A percentile compares a stretch with the other conserved stretches of the same genome.
Conservation (phyloP, 2,329 filamentous ascomycete genomes). For the Xylaria sp. region DNA sequence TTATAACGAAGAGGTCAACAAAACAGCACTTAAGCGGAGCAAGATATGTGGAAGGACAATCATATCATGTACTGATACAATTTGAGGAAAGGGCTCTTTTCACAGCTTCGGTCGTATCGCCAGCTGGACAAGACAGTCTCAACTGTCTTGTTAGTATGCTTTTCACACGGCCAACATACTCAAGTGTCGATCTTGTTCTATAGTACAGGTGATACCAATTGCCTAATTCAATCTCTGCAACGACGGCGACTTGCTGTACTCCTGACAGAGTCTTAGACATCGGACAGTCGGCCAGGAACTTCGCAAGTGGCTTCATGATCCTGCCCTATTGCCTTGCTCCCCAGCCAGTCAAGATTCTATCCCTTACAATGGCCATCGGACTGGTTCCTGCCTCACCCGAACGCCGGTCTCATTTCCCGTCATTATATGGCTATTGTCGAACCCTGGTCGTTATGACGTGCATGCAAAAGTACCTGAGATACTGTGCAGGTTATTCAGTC, state of each 20-base stretch:
- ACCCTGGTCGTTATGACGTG: conserved; percentile 38
- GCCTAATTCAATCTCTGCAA: conserved; percentile 33
- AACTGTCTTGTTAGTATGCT: conserved; percentile 4
- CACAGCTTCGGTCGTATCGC: conserved; percentile 4
- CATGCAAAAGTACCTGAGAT: conserved; percentile 34
- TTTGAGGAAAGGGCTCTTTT: background rate
- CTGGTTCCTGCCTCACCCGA: conserved; percentile 42
- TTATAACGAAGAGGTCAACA: background rate
- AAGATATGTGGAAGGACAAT: too few relatives aligned
- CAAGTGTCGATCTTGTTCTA: conserved; percentile 24
- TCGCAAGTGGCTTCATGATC: conserved; percentile 14
- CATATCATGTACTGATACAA: background rate
- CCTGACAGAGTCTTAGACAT: conserved; percentile 13
- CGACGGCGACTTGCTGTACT: conserved; percentile 28
- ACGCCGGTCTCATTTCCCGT: conserved; percentile 48
- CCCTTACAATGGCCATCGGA: conserved; percentile 40
- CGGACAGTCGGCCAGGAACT: conserved; percentile 23
- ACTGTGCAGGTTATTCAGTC: conserved; percentile 33
- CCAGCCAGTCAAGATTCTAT: conserved; percentile 40
- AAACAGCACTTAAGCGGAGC: background rate
- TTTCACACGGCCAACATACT: conserved; percentile 4
- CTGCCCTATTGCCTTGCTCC: conserved; percentile 33
- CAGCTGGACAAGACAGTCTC: background rate
- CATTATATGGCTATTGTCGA: conserved; percentile 41
- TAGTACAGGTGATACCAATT: conserved; percentile 37